These are phyloP conservation scores for Vaccinium vitisidaea DNA, from an alignment of 148 eudicot species.

Conservation along the genomic window DNA sequence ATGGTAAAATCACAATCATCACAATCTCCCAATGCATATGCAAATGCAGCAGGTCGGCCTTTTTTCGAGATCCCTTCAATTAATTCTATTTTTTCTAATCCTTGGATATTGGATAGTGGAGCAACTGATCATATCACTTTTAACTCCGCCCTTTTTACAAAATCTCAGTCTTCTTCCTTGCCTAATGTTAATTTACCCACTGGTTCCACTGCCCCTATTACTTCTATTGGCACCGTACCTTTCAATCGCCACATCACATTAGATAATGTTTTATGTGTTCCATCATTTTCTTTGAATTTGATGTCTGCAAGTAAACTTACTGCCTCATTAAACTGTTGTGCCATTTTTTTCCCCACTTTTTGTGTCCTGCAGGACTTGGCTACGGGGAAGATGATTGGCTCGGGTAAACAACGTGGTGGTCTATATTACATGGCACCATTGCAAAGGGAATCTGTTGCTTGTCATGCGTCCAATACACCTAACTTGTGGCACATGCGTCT, in stretches of 20 bases:
- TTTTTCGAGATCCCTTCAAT: background rate
- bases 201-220: no score
- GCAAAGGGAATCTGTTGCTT: no score
- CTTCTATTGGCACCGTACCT: no score
- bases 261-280: no score
- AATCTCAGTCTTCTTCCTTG: background rate
- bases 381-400: no score
- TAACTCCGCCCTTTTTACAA: background rate
- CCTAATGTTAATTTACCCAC: no score
- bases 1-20: conserved; percentile 7
- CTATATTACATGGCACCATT: background rate
- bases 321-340: background rate
- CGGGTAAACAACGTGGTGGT: no score
- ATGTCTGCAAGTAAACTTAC: background rate
- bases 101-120: background rate
- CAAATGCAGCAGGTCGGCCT: background rate
- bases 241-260: no score
- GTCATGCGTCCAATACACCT: background rate
- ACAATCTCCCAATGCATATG: background rate
- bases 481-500: background rate
- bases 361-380: no score
- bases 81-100: background rate
- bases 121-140: background rate
- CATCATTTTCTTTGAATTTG: background rate
- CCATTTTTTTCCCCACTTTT: background rate